Evolutionary conservation across 2,329 filamentous ascomycete genomes (phyloP).

Genomic region (Ophiosphaerella herpotricha): DNA sequence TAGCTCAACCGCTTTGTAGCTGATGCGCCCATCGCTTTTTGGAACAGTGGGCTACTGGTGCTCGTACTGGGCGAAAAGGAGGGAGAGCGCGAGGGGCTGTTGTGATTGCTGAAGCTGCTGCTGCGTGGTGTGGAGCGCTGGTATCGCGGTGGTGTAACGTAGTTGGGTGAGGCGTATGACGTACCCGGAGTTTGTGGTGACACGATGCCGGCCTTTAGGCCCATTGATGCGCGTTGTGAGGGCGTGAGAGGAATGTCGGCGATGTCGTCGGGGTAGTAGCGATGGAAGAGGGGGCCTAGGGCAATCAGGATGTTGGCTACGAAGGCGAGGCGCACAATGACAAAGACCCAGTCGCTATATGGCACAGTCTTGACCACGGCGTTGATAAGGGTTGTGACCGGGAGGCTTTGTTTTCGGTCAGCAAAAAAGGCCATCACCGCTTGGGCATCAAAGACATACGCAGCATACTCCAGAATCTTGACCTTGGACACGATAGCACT

Average conservation of each 20-base stretch:
- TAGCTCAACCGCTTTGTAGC: slow-evolving; percentile 66
- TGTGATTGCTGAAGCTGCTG: slow-evolving; percentile 60
- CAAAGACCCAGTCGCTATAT: slow-evolving; percentile 47
- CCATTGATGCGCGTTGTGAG: slow-evolving; percentile 83
- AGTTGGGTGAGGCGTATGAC: slow-evolving; percentile 54
- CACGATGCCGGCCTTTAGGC: slow-evolving; percentile 68
- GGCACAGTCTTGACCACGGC: slow-evolving; percentile 42
- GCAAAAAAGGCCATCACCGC: background rate
- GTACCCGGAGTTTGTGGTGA: slow-evolving; percentile 68
- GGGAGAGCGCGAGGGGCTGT: slow-evolving; percentile 55
- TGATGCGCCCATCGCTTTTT: slow-evolving; percentile 64
- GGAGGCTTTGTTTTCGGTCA: slow-evolving; percentile 13
- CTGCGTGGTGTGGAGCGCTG: slow-evolving; percentile 72
- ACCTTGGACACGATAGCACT: slow-evolving; percentile 23
- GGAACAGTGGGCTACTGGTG: slow-evolving; percentile 62
- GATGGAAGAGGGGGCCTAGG: slow-evolving; percentile 71
- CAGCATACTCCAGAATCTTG: slow-evolving; percentile 23
- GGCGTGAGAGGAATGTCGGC: slow-evolving; percentile 89
- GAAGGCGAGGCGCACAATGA: slow-evolving; percentile 59
- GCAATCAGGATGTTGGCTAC: slow-evolving; percentile 69
- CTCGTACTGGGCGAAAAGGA: slow-evolving; percentile 59
- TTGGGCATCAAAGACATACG: slow-evolving; percentile 20
- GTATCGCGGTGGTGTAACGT: slow-evolving; percentile 87
- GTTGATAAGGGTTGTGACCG: slow-evolving; percentile 43
- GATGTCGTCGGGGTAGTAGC: slow-evolving; percentile 67